These are phyloP conservation scores for Stephanodiscus minutulus DNA, from an alignment of 108 stramenopile genomes.

Conservation along the genomic window DNA sequence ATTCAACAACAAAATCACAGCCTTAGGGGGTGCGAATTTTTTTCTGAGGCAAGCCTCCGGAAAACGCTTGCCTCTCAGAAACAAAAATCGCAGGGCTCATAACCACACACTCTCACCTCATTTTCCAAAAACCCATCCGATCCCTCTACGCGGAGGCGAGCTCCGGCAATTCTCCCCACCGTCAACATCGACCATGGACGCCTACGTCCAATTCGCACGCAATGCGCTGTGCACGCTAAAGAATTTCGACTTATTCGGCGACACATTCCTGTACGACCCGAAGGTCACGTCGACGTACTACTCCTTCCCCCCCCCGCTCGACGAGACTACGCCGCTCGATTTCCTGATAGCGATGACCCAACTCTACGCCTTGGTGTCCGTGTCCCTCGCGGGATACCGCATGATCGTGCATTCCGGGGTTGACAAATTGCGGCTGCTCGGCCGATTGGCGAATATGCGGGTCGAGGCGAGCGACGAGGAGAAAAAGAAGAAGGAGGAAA, in stretches of 20 bases:
- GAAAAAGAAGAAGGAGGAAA: conserved; percentile 10
- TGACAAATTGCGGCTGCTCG: conserved; percentile 59
- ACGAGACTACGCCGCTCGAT: conserved; percentile 84
- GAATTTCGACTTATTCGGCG: conserved; percentile 59
- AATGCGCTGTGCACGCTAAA: conserved; percentile 85
- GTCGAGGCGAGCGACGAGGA: conserved; percentile 11
- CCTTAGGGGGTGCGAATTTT: no score
- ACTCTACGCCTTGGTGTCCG: conserved; percentile 67
- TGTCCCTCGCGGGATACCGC: conserved; percentile 53
- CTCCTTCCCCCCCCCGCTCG: conserved; percentile 58
- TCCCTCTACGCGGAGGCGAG: no score
- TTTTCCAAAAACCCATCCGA: no score
- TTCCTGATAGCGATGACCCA: conserved; percentile 78
- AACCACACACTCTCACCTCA: no score
- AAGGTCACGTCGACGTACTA: conserved; percentile 53
- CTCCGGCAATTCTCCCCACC: no score
- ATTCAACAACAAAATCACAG: no score
- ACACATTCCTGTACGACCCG: conserved; percentile 68
- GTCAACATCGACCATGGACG: conserved; percentile 73
- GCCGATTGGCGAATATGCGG: conserved; percentile 44
- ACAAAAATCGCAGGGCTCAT: no score
- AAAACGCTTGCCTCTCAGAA: no score
- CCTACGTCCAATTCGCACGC: conserved; percentile 81
- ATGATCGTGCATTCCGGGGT: conserved; percentile 49
- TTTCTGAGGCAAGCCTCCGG: no score